Conservation (phyloP, 352 stramenopile genomes). For the Pythium aphanidermatum region DNA sequence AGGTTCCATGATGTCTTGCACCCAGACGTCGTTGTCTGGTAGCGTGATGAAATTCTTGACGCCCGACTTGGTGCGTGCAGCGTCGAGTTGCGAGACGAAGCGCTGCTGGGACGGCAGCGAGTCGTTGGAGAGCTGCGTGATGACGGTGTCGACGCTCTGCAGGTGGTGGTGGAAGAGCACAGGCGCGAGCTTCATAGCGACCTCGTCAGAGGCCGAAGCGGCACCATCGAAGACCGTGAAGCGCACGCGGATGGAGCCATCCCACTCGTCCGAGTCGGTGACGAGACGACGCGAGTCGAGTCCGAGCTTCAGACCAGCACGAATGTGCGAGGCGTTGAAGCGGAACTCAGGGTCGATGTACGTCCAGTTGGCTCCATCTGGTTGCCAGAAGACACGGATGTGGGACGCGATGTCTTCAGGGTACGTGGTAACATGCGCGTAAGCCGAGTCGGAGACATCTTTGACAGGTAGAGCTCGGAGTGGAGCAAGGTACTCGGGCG, state of each 20-base stretch:
- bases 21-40: slow-evolving; percentile 1
- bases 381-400: slow-evolving; percentile 10
- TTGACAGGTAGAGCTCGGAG: slow-evolving; percentile 2
- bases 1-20: slow-evolving; percentile 13
- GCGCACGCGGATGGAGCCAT: slow-evolving; percentile 4
- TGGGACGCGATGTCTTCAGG: slow-evolving; percentile 2
- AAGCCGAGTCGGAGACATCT: neutral
- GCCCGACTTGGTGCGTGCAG: slow-evolving; percentile 2
- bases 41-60: slow-evolving; percentile 1
- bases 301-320: slow-evolving; percentile 4
- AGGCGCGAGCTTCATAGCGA: slow-evolving; percentile 10
- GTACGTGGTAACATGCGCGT: slow-evolving; percentile 1
- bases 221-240: slow-evolving; percentile 5
- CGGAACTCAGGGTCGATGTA: slow-evolving; percentile 14
- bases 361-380: slow-evolving; percentile 3
- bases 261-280: slow-evolving; percentile 2
- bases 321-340: slow-evolving; percentile 7
- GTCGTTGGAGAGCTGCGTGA: slow-evolving; percentile 8
- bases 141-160: slow-evolving; percentile 1
- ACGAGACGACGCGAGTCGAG: slow-evolving; percentile 10
- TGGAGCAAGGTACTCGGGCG: slow-evolving; percentile 11
- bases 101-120: slow-evolving; percentile 1
- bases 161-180: slow-evolving; percentile 15
- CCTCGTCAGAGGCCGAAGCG: slow-evolving; percentile 1
- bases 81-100: slow-evolving; percentile 6